Evolutionary conservation across 495 filamentous ascomycete genomes (phyloP), one percentile per base, ranked within the genome.

Genomic region (Trichoderma reesei): DNA sequence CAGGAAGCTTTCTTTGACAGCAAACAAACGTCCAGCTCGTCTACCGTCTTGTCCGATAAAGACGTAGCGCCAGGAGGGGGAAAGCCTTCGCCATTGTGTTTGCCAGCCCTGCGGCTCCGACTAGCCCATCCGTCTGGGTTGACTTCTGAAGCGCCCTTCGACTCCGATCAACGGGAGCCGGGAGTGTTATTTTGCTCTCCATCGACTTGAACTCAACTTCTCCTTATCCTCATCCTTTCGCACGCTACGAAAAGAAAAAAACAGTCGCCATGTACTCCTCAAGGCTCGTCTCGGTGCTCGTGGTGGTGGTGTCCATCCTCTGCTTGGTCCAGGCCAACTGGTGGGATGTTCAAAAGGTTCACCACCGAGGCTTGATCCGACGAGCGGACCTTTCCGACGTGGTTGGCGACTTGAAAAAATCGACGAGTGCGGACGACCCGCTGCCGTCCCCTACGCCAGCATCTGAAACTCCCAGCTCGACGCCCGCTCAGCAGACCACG

Each of bases 241-340:
- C 14, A 9, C 51, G 4, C 51, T 33, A 56, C 51, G 37, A 4
- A 39, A 56, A 33, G n/a, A n/a, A n/a, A n/a, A n/a, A n/a, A 56
- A 56, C 51, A 16, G 2, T 56, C 20, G 20, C n/a, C 38, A 63
- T 63, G 61, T 63, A 63, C 36, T 9, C 61, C 6, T 41, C 61
- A 44, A 34, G 61, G 41, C 8, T 63, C 11, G 1, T 63, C n/a
- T 18, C 44, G 16, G 18, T 63, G 38, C 61, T 63, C 5, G 31
- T 63, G 6, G 31, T 18, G 41, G 61, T 34, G 61, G 31, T 63
- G 39, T 39, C 38, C 10, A n/a, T 63, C 20, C 31, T 44, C 4
- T 41, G 38, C 26, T 6, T 63, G n/a, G 61, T 14, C 5, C 61
- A 63, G 38, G 61, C 61, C n/a, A 34, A 11, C 36, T 38, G 39